Percentiles rank a stretch among this genome's conserved stretches.
These are phyloP conservation scores for Termitomyces eurrhizus DNA, from an alignment of 768 basidiomycete genomes.

Conservation along the genomic window DNA sequence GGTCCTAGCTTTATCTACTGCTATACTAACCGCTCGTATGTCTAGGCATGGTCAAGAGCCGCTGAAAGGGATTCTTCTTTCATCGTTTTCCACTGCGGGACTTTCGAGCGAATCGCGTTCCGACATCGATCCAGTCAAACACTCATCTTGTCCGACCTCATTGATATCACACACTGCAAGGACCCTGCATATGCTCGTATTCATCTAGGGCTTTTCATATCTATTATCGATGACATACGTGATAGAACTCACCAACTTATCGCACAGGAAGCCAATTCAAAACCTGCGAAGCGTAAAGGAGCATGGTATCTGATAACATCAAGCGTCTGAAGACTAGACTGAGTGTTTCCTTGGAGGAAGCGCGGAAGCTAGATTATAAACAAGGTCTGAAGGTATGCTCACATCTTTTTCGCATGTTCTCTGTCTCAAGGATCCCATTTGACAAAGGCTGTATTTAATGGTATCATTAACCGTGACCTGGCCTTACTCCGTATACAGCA, in stretches of 20 bases:
- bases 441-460: background rate
- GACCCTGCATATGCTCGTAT: slow-evolving; percentile 1
- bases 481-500: slow-evolving; percentile 4
- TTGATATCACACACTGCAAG: background rate
- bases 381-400: background rate
- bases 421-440: background rate
- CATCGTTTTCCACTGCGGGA: slow-evolving; percentile 4
- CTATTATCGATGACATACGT: background rate
- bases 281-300: slow-evolving; percentile 3
- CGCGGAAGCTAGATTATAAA: background rate
- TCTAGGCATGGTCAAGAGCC: slow-evolving; percentile 8
- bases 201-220: slow-evolving; percentile 1
- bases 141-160: slow-evolving; percentile 5
- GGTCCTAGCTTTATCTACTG: background rate
- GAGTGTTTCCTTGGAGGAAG: background rate
- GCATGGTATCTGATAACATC: background rate
- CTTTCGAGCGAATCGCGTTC: slow-evolving; percentile 7
- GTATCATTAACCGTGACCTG: background rate
- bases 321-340: background rate
- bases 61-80: slow-evolving; percentile 9
- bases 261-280: background rate
- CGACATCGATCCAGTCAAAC: slow-evolving; percentile 2
- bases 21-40: background rate
- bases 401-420: background rate
- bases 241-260: background rate